Percentiles rank a stretch among this genome's conserved stretches.
Conservation (phyloP, 495 filamentous ascomycete species). For the Aspergillus carlsbadensis region DNA sequence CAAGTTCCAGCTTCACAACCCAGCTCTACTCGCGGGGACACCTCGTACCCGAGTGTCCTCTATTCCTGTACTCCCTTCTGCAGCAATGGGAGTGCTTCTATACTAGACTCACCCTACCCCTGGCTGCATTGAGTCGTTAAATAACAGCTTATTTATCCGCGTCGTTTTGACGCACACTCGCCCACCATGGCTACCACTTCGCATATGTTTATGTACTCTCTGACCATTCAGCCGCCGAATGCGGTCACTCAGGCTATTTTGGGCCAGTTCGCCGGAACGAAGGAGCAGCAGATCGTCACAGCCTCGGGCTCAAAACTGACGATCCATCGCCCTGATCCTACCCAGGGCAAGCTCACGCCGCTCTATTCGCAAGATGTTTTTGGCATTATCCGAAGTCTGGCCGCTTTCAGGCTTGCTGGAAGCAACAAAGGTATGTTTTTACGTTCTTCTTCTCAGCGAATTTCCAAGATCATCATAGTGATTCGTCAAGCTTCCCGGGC, state of each 20-base stretch:
- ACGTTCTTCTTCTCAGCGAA: slow-evolving; percentile 34
- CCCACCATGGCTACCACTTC: slow-evolving; percentile 92
- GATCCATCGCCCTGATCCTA: slow-evolving; percentile 80
- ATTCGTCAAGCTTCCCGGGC: slow-evolving; percentile 74
- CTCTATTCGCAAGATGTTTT: slow-evolving; percentile 91
- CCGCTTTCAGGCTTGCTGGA: slow-evolving; percentile 86
- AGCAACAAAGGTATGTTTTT: slow-evolving; percentile 89
- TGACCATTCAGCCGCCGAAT: slow-evolving; percentile 89
- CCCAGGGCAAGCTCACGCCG: slow-evolving; percentile 79
- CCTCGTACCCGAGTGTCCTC: slow-evolving; percentile 31
- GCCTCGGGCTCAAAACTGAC: slow-evolving; percentile 88
- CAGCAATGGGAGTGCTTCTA: slow-evolving; percentile 46
- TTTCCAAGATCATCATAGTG: slow-evolving; percentile 80
- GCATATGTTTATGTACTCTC: slow-evolving; percentile 95
- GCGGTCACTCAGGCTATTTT: slow-evolving; percentile 86
- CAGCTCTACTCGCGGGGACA: slow-evolving; percentile 18
- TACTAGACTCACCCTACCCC: slow-evolving; percentile 20
- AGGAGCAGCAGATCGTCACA: slow-evolving; percentile 95
- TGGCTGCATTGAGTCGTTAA: slow-evolving; percentile 36
- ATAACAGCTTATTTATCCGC: slow-evolving; percentile 11
- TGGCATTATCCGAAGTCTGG: slow-evolving; percentile 85
- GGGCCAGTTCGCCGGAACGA: slow-evolving; percentile 90
- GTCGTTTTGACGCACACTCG: slow-evolving; percentile 19
- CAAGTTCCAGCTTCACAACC: slow-evolving; percentile 6
- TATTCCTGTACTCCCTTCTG: slow-evolving; percentile 15